Base-by-base conservation (phyloP, 768 basidiomycete species). In the Grammothele lineata region DNA sequence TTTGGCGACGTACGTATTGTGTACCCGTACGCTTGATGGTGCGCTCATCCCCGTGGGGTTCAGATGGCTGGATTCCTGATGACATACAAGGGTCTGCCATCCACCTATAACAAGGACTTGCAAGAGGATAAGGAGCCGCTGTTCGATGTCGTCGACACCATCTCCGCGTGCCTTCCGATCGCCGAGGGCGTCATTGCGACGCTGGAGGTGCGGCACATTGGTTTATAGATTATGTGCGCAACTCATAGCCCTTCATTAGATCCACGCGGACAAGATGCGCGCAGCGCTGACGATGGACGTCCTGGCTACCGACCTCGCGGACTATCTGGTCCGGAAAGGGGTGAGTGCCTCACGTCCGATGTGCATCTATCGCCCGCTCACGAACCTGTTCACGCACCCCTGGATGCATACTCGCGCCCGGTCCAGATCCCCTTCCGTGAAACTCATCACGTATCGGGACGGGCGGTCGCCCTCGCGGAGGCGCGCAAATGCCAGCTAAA, bases 51-150 rank as follows among this genome's bases (percentile, higher is more conserved):
- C 41, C 54, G 33, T 21, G 24, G 44, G 36, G n/a, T 27, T 23
- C 58, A 94, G 87, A 95, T 97, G 89, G 80, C 95, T 11, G 96
- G 96, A 2, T 96, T 98, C 70, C 71, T 97, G 70, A 92, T 98
- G 87, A 94, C 92, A 1, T 73, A 95, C 58, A 99, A 99, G 62
- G 96, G 96, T 24, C 71, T 98, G 37, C 96, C 96, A 12, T 96
- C 95, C 17, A 99, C 96, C 8, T 99, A 99, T 71, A 98, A 99
- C 76, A 99, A 99, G 66, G 96, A 99, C 69, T 72, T 99, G 37
- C 96, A 98, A 66, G 96, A 99, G 66, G 92, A 95, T 66, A 97
- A 99, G 66, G 96, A 99, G 61, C 94, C 96, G 2, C 69, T 99
- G 45, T 98, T 98, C 55, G 96, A 99, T 61, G 73, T 87, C 9